Percentiles rank a stretch among this genome's conserved stretches.
Evolutionary conservation across 2,329 filamentous ascomycete species (phyloP).

Genomic region (Cladophialophora bantiana): DNA sequence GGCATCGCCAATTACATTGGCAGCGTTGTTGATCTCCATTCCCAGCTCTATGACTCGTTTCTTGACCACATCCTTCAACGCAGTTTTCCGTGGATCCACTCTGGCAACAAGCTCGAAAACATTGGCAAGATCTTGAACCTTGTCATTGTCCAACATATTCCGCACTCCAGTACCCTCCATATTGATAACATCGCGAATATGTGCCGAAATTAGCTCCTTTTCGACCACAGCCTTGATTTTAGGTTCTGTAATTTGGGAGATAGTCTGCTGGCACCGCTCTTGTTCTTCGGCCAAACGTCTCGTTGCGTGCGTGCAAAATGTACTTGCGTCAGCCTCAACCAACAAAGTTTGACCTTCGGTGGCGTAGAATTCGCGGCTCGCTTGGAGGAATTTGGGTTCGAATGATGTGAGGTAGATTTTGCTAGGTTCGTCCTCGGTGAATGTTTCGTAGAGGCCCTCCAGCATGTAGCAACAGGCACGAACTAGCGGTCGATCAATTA

Average conservation of each 20-base stretch:
- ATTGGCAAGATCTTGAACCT: conserved; percentile 76
- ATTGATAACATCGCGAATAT: conserved; percentile 80
- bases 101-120: conserved; percentile 80
- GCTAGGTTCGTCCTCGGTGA: conserved; percentile 76
- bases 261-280: conserved; percentile 80
- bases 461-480: conserved; percentile 89
- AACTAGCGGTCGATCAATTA: conserved; percentile 82
- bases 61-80: conserved; percentile 74
- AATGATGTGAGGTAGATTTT: conserved; percentile 86
- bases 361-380: conserved; percentile 76
- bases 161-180: conserved; percentile 84
- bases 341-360: conserved; percentile 77
- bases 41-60: conserved; percentile 80
- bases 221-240: conserved; percentile 83
- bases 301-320: conserved; percentile 79
- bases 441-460: conserved; percentile 82
- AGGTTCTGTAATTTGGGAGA: conserved; percentile 73
- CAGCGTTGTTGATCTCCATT: conserved; percentile 75
- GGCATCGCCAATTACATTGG: conserved; percentile 63
- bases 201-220: conserved; percentile 75
- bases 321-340: conserved; percentile 77
- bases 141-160: conserved; percentile 91
- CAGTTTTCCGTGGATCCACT: conserved; percentile 75
- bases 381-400: conserved; percentile 76
- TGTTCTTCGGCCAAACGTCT: conserved; percentile 79